phyloP scores from a whole-genome alignment of 208 protist genomes.

The Jaenimonas drosophilae region DNA sequence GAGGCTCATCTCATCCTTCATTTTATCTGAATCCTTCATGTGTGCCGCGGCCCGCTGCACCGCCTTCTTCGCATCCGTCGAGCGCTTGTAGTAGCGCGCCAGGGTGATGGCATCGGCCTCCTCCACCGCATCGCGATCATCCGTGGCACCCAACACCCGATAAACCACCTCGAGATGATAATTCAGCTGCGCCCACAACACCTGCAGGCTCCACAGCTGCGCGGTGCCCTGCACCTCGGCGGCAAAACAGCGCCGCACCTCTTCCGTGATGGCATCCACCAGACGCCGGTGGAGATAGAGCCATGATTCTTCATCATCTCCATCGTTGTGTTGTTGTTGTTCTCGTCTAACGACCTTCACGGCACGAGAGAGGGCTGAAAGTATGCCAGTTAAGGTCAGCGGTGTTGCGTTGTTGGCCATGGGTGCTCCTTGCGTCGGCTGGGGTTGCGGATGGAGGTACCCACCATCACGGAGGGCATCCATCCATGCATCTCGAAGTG shows the following conservation, averaged over 20 bases:
- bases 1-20: constrained; percentile 20
- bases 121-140: constrained; percentile 21
- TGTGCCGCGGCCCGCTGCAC: constrained; percentile 41
- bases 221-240: constrained; percentile 38
- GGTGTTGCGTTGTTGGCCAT: too few species aligned
- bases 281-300: too few species aligned
- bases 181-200: constrained; percentile 72
- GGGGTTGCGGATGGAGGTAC: too few species aligned
- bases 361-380: too few species aligned
- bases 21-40: constrained; percentile 19
- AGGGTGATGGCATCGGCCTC: neutral
- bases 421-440: too few species aligned
- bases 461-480: too few species aligned
- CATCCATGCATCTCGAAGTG: too few species aligned
- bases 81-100: constrained; percentile 9
- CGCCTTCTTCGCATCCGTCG: constrained; percentile 32
- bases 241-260: constrained; percentile 26
- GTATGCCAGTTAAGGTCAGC: too few species aligned
- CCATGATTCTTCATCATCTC: too few species aligned
- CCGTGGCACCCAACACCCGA: constrained; percentile 64
- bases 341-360: too few species aligned
- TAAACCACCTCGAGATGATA: constrained; percentile 77
- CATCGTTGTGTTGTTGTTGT: too few species aligned
- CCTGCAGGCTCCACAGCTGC: constrained; percentile 63
- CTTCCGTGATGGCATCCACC: constrained; percentile 11